Base-by-base conservation (phyloP, 179 eudicot genomes). In the Kewa caespitosa region DNA sequence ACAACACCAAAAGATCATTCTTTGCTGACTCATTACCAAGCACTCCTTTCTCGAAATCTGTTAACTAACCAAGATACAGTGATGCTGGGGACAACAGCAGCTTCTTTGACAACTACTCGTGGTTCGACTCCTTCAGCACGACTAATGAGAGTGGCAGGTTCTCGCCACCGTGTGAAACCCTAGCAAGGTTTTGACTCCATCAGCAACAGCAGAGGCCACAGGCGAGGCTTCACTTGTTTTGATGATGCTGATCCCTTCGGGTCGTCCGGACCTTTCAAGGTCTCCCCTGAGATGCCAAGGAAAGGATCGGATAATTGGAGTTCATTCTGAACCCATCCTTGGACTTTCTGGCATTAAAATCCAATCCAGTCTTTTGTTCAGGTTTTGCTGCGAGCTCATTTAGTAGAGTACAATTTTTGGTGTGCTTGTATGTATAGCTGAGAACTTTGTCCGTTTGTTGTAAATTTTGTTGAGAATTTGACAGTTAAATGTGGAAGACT, bases 221-320 rank as follows among this genome's bases (percentile, higher is more conserved):
- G 85, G 72, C 88, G 84, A 64, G 85, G 89, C 63, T 92, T 84
- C 84, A 86, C 87, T 59, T 90, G 92, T 17, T 94, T 94, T 63
- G 98, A 94, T 22, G 97, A 94, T 70, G 75, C 86, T 3, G 97
- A 92, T 62, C 98, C 98, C 14, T 94, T 94, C 74, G 98, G 98
- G 20, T 94, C 97, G 1, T 85, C 86, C 52, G 98, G 92, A 33
- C 94, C 97, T 10, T 94, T 92, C 82, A 91, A 89, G 85, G 94
- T 90, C 69, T 91, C 97, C 9, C 72, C 91, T 0, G 94, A 88
- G 86, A 86, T 86, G 37, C 86, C 92, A 9, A 91, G 79, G 75
- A 91, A 87, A 76, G 78, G 74, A 79, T 90, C 97, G 11, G 94
- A 91, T 65, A 82, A 77, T 70, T 91, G 97, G 96, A 84, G 87